These are phyloP conservation scores for Rhynchospora pubera DNA, from an alignment of 176 grass and related monocot genomes.

Conservation along the genomic window DNA sequence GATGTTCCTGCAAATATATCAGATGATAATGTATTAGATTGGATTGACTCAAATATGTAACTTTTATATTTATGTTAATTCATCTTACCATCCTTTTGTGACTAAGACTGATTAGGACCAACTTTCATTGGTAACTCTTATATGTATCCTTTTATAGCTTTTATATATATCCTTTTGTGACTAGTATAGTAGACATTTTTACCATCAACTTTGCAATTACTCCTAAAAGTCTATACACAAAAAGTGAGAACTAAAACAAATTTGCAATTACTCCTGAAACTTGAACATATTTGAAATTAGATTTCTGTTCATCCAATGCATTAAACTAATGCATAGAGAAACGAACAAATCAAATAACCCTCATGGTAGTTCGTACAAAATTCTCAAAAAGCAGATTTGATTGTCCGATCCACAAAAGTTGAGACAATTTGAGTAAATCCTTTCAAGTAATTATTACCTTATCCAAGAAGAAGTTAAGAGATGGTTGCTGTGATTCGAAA, in stretches of 20 bases:
- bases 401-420: background rate
- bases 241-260: background rate
- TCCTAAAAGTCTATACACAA: conserved; percentile 53
- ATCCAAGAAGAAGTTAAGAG: no score
- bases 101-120: no score
- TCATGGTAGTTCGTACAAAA: background rate
- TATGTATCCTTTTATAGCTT: no score
- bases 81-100: no score
- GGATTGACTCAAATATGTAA: no score
- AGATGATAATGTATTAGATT: no score
- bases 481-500: conserved; percentile 98
- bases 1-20: no score
- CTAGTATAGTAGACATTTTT: no score
- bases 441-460: conserved; percentile 39
- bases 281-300: background rate
- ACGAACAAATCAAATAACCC: background rate
- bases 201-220: no score
- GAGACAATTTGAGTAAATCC: background rate
- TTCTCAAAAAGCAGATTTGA: background rate
- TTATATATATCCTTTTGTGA: no score
- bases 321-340: background rate
- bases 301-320: background rate
- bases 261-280: background rate
- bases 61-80: no score
- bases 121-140: no score